These are phyloP conservation scores for Sphaerostilbella broomeana DNA, from an alignment of 2,329 filamentous ascomycete genomes.

Conservation along the genomic window DNA sequence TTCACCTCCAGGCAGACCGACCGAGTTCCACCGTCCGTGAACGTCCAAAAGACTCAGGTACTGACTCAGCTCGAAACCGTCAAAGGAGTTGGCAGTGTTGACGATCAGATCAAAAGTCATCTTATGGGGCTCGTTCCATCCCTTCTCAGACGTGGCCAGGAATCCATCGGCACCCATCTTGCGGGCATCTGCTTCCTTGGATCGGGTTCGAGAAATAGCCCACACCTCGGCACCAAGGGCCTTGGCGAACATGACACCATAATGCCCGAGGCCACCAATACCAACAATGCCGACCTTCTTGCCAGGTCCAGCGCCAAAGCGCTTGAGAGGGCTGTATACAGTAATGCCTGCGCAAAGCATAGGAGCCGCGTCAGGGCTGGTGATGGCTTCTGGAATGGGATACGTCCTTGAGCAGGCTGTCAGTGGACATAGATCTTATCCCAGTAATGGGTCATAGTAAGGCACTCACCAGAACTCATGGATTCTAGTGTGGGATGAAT, in stretches of 20 bases:
- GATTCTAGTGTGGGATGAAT: slow-evolving; percentile 31
- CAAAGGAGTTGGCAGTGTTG: slow-evolving; percentile 65
- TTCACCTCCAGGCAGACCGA: slow-evolving; percentile 72
- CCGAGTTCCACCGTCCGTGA: slow-evolving; percentile 72
- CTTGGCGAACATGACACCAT: slow-evolving; percentile 63
- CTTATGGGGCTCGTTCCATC: slow-evolving; percentile 50
- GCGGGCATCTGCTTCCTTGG: slow-evolving; percentile 53
- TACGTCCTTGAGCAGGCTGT: slow-evolving; percentile 41
- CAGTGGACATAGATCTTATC: slow-evolving; percentile 36
- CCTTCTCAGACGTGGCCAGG: slow-evolving; percentile 50
- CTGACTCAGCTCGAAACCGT: slow-evolving; percentile 59
- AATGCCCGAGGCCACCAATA: slow-evolving; percentile 66
- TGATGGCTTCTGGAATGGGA: slow-evolving; percentile 68
- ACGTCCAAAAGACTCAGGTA: slow-evolving; percentile 78
- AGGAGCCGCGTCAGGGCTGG: slow-evolving; percentile 58
- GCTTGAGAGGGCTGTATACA: slow-evolving; percentile 68
- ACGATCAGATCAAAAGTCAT: slow-evolving; percentile 70
- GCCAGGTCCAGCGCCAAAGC: slow-evolving; percentile 68
- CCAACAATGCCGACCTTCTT: slow-evolving; percentile 74
- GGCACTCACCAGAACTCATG: slow-evolving; percentile 38
- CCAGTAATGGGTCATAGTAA: slow-evolving; percentile 43
- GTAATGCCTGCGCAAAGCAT: slow-evolving; percentile 85
- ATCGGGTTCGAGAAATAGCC: slow-evolving; percentile 54
- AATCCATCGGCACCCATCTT: slow-evolving; percentile 56
- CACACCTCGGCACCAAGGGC: slow-evolving; percentile 57